Conservation (phyloP, 495 filamentous ascomycete genomes). For the Penicillium longicatenatum region DNA sequence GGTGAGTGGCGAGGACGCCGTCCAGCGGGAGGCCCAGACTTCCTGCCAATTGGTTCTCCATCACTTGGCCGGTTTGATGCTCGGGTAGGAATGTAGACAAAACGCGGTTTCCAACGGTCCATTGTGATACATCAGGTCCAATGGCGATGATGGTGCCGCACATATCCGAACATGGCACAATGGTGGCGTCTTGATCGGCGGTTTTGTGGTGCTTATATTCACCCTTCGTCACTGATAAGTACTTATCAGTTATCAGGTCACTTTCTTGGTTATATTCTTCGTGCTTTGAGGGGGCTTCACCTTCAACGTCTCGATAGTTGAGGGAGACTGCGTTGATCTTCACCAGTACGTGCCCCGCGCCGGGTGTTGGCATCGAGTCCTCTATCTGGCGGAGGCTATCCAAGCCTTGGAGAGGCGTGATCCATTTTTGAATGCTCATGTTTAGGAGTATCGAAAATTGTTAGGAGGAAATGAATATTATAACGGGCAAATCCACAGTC, state of each 20-base stretch:
- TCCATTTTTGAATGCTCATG: conserved; percentile 48
- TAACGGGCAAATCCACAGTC: background rate
- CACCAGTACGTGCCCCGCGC: conserved; percentile 56
- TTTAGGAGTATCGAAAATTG: background rate
- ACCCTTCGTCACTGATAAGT: conserved; percentile 50
- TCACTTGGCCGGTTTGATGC: conserved; percentile 65
- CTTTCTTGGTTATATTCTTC: background rate
- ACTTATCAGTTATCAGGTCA: no score
- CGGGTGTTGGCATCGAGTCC: conserved; percentile 43
- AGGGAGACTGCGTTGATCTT: conserved; percentile 55
- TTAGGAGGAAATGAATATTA: background rate
- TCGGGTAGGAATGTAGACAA: conserved; percentile 75
- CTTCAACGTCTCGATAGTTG: conserved; percentile 63
- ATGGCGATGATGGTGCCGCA: conserved; percentile 68
- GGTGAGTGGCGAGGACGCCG: conserved; percentile 70
- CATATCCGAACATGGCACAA: conserved; percentile 75
- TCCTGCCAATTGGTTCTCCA: conserved; percentile 41
- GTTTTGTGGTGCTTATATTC: conserved; percentile 57
- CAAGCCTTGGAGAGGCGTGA: conserved; percentile 50
- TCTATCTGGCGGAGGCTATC: conserved; percentile 46
- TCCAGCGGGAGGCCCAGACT: conserved; percentile 68
- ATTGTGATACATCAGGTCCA: conserved; percentile 63
- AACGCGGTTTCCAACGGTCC: conserved; percentile 70
- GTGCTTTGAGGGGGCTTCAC: conserved; percentile 29
- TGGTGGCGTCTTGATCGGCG: conserved; percentile 41